These are phyloP conservation scores for Acmispon strigosus DNA, from an alignment of 306 rosid genomes.

Conservation along the genomic window DNA sequence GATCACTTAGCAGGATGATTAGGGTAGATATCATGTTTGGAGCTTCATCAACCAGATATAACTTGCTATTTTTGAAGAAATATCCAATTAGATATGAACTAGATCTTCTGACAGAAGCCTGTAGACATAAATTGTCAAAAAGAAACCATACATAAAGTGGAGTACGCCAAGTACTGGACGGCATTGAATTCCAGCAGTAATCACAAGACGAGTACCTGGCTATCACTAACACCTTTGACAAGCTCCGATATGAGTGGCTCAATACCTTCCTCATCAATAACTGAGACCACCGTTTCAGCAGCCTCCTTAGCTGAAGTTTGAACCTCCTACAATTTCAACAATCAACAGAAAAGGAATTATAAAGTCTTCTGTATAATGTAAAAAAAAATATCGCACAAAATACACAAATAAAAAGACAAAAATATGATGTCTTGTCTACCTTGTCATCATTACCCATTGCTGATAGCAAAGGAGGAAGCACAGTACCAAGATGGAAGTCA, in stretches of 20 bases:
- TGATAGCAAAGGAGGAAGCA: conserved; percentile 85
- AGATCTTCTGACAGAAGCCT: conserved; percentile 80
- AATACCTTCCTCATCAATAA: conserved; percentile 89
- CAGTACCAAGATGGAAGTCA: conserved; percentile 68
- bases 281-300: conserved; percentile 80
- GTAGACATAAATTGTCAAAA: conserved; percentile 27
- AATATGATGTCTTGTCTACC: conserved; percentile 28
- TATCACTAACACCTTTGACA: conserved; percentile 65
- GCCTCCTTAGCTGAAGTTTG: conserved; percentile 80
- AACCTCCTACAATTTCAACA: conserved; percentile 59
- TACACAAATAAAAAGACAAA: background rate
- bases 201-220: conserved; percentile 50
- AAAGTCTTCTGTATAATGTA: background rate
- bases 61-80: conserved; percentile 87
- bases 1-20: conserved; percentile 81
- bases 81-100: conserved; percentile 79
- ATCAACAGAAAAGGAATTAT: conserved; percentile 5
- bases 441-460: conserved; percentile 70
- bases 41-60: conserved; percentile 91
- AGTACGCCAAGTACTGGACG: background rate
- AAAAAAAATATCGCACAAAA: background rate
- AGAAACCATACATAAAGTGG: background rate
- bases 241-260: conserved; percentile 83
- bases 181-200: background rate
- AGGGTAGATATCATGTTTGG: conserved; percentile 83